Conservation (phyloP, 2,329 filamentous ascomycete species). For the Aspergillus ustus region DNA sequence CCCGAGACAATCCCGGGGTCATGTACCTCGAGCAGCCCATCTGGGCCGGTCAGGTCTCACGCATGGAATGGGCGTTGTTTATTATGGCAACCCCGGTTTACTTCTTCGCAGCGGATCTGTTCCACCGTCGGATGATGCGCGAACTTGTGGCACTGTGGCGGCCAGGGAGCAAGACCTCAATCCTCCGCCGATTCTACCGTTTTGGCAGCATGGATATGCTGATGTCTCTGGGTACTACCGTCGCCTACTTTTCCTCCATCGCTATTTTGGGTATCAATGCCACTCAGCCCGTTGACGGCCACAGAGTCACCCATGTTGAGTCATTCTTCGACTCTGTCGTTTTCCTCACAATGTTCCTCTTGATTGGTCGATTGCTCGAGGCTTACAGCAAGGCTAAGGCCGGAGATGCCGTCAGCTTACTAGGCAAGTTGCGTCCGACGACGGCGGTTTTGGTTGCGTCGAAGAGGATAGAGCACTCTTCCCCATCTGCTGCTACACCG, state of each 20-base stretch:
- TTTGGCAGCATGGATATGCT: slow-evolving; percentile 97
- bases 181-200: slow-evolving; percentile 79
- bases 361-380: slow-evolving; percentile 66
- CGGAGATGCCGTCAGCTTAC: slow-evolving; percentile 79
- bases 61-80: slow-evolving; percentile 78
- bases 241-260: slow-evolving; percentile 84
- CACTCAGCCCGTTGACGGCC: slow-evolving; percentile 36
- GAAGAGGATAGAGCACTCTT: too few relatives aligned
- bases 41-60: slow-evolving; percentile 70
- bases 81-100: slow-evolving; percentile 84
- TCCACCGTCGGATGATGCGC: slow-evolving; percentile 78
- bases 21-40: slow-evolving; percentile 72
- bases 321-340: slow-evolving; percentile 90
- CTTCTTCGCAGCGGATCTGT: slow-evolving; percentile 82
- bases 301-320: slow-evolving; percentile 59
- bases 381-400: slow-evolving; percentile 91
- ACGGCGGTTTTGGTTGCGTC: slow-evolving; percentile 69
- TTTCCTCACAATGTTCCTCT: slow-evolving; percentile 85
- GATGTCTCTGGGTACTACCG: slow-evolving; percentile 83
- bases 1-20: slow-evolving; percentile 57
- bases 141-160: slow-evolving; percentile 81
- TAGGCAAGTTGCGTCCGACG: slow-evolving; percentile 77
- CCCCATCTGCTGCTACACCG: too few relatives aligned
- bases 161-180: slow-evolving; percentile 70
- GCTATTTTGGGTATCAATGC: slow-evolving; percentile 70